Evolutionary conservation across 208 protist genomes (phyloP).

Genomic region (Eutreptiella sp.): DNA sequence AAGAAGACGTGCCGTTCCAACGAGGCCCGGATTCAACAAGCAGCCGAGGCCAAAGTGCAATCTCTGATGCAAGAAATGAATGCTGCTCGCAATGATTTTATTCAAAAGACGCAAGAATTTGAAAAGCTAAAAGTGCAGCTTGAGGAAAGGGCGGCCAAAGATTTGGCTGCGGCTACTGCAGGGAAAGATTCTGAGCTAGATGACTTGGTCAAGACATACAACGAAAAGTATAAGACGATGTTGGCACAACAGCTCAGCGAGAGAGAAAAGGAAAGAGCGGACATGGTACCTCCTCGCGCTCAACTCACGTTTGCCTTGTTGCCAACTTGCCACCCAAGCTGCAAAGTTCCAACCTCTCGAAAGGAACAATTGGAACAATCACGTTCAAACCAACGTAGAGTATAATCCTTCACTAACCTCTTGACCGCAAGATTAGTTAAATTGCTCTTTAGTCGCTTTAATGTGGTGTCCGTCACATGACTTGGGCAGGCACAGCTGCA

Average conservation of each 20-base stretch:
- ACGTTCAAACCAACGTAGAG: too few relatives aligned
- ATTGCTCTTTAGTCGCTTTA: too few relatives aligned
- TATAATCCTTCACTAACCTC: too few relatives aligned
- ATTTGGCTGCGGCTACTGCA: background rate
- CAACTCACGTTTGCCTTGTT: background rate
- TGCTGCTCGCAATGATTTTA: conserved; percentile 1
- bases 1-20: too few relatives aligned
- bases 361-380: too few relatives aligned
- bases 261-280: conserved; percentile 5
- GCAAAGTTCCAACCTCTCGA: too few relatives aligned
- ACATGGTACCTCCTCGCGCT: background rate
- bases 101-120: conserved; percentile 11
- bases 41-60: background rate
- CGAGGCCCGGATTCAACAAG: background rate
- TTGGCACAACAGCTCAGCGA: conserved; percentile 68
- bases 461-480: too few relatives aligned
- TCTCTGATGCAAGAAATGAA: background rate
- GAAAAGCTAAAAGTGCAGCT: conserved; percentile 39
- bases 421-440: too few relatives aligned
- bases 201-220: conserved; percentile 74
- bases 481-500: too few relatives aligned
- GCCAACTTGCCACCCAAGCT: too few relatives aligned
- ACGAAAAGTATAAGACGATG: conserved; percentile 83
- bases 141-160: conserved; percentile 34
- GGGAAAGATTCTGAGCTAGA: conserved; percentile 53